Evolutionary conservation across 495 filamentous ascomycete genomes (phyloP), one percentile per base, ranked within the genome.

Genomic region (Aspergillus baeticus): DNA sequence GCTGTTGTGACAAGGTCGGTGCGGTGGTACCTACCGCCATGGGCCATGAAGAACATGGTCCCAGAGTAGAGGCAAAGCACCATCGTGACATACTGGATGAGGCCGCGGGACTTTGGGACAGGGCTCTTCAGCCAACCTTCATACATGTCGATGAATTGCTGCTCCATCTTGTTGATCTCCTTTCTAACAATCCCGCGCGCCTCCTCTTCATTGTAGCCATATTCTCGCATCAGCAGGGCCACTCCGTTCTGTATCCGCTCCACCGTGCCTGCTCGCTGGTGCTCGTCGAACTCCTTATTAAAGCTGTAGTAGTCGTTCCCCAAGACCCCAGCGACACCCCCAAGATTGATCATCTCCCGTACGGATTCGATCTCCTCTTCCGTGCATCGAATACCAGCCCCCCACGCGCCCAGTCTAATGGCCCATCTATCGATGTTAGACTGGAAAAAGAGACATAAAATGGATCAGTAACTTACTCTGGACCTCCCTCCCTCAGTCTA

Each of bases 261-360:
- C 26, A 47, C 1, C 6, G 44, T 34, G 7, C 44, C 44, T 3
- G 26, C 5, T 7, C 26, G 44, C 13, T 20, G 26, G 29, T 47
- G 26, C 21, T 34, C 44, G 10, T 47, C 44, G 11, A 47, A 47
- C 29, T 47, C 44, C 11, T 47, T 47, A 6, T 10, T 33, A 23
- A 47, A 47, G 29, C 44, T 47, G 10, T 47, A 47, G 44, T 47
- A 47, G 44, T 47, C 44, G 20, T 47, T 47, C 5, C 5, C 5
- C 26, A 47, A 15, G 6, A 29, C 29, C 1, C 26, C 26, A 2
- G 26, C 44, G 5, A 18, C 2, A 1, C 23, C 6, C 29, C 5
- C 15, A 4, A 20, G 4, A 6, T 35, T 8, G 6, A 43, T 10
- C 3, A 43, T 22, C 10, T 7, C 6, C 26, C 8, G 26, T 6